phyloP scores from a whole-genome alignment of 139 green algal genomes.

The Microglena sp. region DNA sequence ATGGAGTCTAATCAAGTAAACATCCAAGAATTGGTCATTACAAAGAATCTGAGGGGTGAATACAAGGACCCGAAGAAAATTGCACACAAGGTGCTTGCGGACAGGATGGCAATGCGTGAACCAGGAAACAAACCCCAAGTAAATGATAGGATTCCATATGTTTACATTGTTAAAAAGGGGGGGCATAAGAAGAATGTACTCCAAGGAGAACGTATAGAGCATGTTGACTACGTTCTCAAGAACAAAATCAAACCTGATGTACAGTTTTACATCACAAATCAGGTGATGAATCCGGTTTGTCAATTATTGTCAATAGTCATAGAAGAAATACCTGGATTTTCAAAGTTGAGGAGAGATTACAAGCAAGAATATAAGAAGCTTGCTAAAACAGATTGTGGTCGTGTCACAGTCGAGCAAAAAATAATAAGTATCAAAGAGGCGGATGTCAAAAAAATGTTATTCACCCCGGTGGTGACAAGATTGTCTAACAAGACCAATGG shows the following conservation, averaged over 20 bases:
- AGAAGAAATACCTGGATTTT: constrained; percentile 7
- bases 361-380: neutral
- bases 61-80: constrained; percentile 20
- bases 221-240: neutral
- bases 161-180: constrained; percentile 5
- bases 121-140: constrained; percentile 16
- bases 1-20: neutral
- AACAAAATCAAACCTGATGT: neutral
- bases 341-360: neutral
- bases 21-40: constrained; percentile 9
- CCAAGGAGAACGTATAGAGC: constrained; percentile 19
- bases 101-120: constrained; percentile 15
- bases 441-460: constrained; percentile 4
- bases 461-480: constrained; percentile 1
- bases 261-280: constrained; percentile 16
- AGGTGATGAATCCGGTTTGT: constrained; percentile 17
- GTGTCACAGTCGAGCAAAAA: neutral
- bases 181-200: constrained; percentile 4
- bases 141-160: constrained; percentile 19
- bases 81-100: constrained; percentile 17
- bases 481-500: too few relatives aligned
- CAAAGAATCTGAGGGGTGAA: constrained; percentile 9
- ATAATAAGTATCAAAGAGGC: neutral
- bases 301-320: constrained; percentile 9
- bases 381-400: neutral